Evolutionary conservation across 352 stramenopile species (phyloP).

Genomic region (Globisporangium echinulatum): DNA sequence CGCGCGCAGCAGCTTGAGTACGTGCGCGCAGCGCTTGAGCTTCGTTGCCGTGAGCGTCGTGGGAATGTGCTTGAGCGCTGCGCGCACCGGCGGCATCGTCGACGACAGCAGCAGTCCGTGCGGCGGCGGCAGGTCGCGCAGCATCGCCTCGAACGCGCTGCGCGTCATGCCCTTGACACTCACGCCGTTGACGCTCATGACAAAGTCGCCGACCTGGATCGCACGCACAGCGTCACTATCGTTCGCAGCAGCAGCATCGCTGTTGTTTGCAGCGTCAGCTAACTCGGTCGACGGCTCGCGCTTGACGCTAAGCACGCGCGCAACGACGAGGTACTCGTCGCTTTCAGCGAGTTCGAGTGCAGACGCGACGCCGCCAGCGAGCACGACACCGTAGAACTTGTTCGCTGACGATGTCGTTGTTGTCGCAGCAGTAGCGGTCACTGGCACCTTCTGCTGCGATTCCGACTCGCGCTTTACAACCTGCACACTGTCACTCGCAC

Average conservation of each 20-base stretch:
- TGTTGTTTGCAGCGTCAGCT: slow-evolving; percentile 1
- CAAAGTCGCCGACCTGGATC: slow-evolving; percentile 28
- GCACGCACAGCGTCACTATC: background rate
- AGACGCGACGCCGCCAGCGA: slow-evolving; percentile 28
- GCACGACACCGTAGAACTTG: slow-evolving; percentile 48
- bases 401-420: background rate
- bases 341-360: slow-evolving; percentile 31
- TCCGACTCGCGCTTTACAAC: background rate
- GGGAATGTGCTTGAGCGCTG: slow-evolving; percentile 46
- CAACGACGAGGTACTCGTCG: slow-evolving; percentile 39
- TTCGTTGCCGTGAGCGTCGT: slow-evolving; percentile 51
- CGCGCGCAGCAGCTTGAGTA: slow-evolving; percentile 64
- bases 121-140: slow-evolving; percentile 18
- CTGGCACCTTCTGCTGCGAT: background rate
- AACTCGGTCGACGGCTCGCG: slow-evolving; percentile 5
- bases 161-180: slow-evolving; percentile 33
- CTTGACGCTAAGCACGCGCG: slow-evolving; percentile 11
- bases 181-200: slow-evolving; percentile 50
- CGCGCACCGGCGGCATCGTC: slow-evolving; percentile 29
- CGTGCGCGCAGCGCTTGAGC: slow-evolving; percentile 62
- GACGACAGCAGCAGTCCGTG: slow-evolving; percentile 62
- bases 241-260: slow-evolving; percentile 7
- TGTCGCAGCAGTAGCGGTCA: slow-evolving; percentile 10
- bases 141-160: slow-evolving; percentile 23
- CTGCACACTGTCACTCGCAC: background rate